A percentile compares a stretch with the other conserved stretches of the same genome.
Conservation (phyloP, 208 protist genomes). For the Trypanosoma lewisi region DNA sequence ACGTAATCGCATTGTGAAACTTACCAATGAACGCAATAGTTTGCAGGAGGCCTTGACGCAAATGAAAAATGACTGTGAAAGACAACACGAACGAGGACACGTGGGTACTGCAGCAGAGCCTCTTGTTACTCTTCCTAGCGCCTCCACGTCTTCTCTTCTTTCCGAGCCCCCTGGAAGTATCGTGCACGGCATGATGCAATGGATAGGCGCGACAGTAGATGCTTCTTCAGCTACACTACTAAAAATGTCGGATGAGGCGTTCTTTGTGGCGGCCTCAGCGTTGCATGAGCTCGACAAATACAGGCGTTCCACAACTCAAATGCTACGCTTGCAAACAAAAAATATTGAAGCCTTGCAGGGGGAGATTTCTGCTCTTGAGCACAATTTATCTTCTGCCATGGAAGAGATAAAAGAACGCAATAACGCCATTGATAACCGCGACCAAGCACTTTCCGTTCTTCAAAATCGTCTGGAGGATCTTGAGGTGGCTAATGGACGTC, state of each 20-base stretch:
- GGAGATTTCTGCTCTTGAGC: conserved; percentile 42
- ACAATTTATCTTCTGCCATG: conserved; percentile 21
- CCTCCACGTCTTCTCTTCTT: background rate
- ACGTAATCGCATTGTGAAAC: conserved; percentile 51
- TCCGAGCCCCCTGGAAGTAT: background rate
- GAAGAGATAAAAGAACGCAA: conserved; percentile 40
- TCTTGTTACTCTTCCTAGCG: too few relatives aligned
- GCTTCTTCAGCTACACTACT: background rate
- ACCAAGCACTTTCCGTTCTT: conserved; percentile 38
- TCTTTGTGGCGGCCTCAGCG: conserved; percentile 7
- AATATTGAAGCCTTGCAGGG: conserved; percentile 51
- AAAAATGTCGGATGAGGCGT: conserved; percentile 7
- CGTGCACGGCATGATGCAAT: background rate
- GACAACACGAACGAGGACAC: background rate
- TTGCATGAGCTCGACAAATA: conserved; percentile 33
- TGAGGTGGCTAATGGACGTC: conserved; percentile 25
- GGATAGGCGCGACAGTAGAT: conserved; percentile 6
- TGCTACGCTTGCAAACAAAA: conserved; percentile 50
- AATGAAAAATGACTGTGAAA: background rate
- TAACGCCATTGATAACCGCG: conserved; percentile 33
- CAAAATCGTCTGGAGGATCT: conserved; percentile 43
- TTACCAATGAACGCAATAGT: conserved; percentile 38
- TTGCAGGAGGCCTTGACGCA: conserved; percentile 11
- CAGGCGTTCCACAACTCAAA: conserved; percentile 35
- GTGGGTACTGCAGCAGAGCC: background rate